Base-by-base conservation (phyloP, 2,329 filamentous ascomycete genomes). In the Penicillium sp. region DNA sequence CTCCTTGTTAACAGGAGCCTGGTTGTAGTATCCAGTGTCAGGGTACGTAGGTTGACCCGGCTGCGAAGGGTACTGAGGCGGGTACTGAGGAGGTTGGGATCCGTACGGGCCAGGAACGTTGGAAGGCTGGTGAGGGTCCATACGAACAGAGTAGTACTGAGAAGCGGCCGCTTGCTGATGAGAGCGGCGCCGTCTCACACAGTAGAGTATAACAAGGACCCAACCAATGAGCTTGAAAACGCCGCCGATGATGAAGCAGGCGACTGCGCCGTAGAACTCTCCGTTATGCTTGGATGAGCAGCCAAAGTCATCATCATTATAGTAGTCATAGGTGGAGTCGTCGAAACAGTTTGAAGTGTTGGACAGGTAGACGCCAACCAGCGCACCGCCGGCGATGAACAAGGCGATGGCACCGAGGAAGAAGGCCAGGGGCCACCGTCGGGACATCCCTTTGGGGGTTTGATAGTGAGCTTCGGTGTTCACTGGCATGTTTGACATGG, bases 201-300 rank as follows among this genome's bases (percentile, higher is more conserved):
- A 57, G 54, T 51, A 61, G 38, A 61, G 35, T 18, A 58, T 57
- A 25, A 59, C 51, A 9, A 61, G 50, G 27, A 61, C 49, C 58
- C 58, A 61, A 20, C 45, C 54, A 22, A 30, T 48, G 50, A 61
- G 52, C 35, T 59, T 56, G 35, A 52, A 36, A 4, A 57, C 22
- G 22, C 48, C 58, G 5, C 56, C 58, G n/a, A 61, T 53, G 5
- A 46, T 54, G 24, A 61, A 33, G 20, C 48, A 36, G 27, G 54
- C 56, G 27, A 57, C 20, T 10, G 43, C 56, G 8, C 36, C 58
- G 33, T 59, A 61, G 39, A 51, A 58, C 13, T 48, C 22, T 45
- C 56, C 51, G 13, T 39, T 44, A 40, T 56, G 11, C 2, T 10
- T 40, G 4, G 20, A n/a, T 1, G 20, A 36, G 20, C 44, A 44